Evolutionary conservation across 2,329 filamentous ascomycete genomes (phyloP).

Genomic region (Penicillium glabrum): DNA sequence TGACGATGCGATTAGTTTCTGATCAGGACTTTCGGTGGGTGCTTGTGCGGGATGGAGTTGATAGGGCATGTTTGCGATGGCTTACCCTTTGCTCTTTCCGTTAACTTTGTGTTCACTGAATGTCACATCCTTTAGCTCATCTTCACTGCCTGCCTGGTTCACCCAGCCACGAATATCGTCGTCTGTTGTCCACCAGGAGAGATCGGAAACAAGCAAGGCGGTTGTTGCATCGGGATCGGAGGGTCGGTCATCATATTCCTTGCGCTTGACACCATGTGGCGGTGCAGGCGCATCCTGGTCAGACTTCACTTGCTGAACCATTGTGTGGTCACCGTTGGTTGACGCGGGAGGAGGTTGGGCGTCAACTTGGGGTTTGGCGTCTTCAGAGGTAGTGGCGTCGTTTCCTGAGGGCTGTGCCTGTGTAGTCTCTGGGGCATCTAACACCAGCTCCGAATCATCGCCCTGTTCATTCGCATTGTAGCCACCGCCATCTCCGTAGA

Average conservation of each 20-base stretch:
- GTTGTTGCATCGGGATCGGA: conserved; percentile 62
- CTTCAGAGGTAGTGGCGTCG: background rate
- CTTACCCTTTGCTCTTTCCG: conserved; percentile 95
- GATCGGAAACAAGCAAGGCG: conserved; percentile 81
- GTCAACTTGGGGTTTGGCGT: conserved; percentile 7
- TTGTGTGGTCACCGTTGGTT: conserved; percentile 11
- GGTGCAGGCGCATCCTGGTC: conserved; percentile 15
- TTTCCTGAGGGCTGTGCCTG: background rate
- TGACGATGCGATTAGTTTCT: background rate
- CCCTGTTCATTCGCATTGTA: conserved; percentile 51
- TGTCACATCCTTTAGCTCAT: conserved; percentile 85
- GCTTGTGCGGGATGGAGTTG: no score
- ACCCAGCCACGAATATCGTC: conserved; percentile 91
- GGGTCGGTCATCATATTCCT: conserved; percentile 57
- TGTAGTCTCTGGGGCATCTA: background rate
- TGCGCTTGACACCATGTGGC: conserved; percentile 61
- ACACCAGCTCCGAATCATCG: conserved; percentile 38
- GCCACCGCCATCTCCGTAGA: conserved; percentile 62
- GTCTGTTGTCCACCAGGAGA: conserved; percentile 97
- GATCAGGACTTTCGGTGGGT: background rate
- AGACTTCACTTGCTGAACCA: conserved; percentile 19
- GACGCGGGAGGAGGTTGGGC: background rate
- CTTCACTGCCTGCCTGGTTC: conserved; percentile 74
- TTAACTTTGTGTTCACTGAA: conserved; percentile 99
- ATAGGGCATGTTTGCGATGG: background rate